A percentile compares a stretch with the other conserved stretches of the same genome.
Evolutionary conservation across 169 alveolate genomes (phyloP).

Genomic region (Plasmodium gaboni): DNA sequence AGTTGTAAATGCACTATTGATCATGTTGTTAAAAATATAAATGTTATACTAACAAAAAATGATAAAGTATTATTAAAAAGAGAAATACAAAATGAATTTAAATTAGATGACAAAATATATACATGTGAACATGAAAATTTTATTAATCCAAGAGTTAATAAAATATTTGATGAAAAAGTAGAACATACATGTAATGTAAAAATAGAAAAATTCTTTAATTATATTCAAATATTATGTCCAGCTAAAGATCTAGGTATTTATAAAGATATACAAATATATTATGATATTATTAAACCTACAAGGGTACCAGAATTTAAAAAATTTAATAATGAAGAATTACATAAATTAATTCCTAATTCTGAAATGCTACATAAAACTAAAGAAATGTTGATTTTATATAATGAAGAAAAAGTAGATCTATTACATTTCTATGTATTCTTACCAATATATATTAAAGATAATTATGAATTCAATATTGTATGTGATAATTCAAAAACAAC

Average conservation of each 20-base stretch:
- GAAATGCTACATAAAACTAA: slow-evolving; percentile 34
- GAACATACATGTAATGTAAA: slow-evolving; percentile 28
- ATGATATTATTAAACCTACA: slow-evolving; percentile 20
- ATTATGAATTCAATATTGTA: slow-evolving; percentile 7
- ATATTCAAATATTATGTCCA: slow-evolving; percentile 47
- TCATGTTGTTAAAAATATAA: neutral
- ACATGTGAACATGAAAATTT: slow-evolving; percentile 11
- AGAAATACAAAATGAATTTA: slow-evolving; percentile 9
- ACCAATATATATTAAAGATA: slow-evolving; percentile 33
- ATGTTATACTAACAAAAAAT: neutral
- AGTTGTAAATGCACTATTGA: slow-evolving; percentile 22
- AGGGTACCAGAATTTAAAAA: neutral
- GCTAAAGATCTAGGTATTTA: slow-evolving; percentile 15
- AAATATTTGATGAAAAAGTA: neutral
- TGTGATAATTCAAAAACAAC: slow-evolving; percentile 42
- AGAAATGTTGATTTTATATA: neutral
- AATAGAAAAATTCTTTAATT: slow-evolving; percentile 1
- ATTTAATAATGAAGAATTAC: slow-evolving; percentile 11
- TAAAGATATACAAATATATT: slow-evolving; percentile 6
- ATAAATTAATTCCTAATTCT: slow-evolving; percentile 29
- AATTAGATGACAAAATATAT: slow-evolving; percentile 1
- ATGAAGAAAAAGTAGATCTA: slow-evolving; percentile 18
- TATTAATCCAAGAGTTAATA: slow-evolving; percentile 22
- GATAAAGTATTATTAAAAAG: neutral
- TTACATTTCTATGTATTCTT: slow-evolving; percentile 38